phyloP scores from a whole-genome alignment of 306 rosid genomes.

The Dalbergia cochinchinensis region DNA sequence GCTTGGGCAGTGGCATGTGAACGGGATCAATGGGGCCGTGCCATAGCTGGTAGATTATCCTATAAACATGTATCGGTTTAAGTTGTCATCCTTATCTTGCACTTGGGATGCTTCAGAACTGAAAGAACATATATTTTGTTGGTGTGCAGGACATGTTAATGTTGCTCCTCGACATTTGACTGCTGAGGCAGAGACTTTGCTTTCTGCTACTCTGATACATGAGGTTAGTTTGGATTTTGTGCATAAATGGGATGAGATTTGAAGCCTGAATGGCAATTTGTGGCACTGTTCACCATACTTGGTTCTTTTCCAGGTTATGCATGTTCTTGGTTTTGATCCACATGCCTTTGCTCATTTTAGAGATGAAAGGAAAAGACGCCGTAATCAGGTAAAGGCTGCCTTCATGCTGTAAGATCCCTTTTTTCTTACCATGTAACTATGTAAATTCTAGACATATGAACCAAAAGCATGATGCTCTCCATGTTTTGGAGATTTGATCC shows the following conservation, averaged over 20 bases:
- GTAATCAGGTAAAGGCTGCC: constrained; percentile 66
- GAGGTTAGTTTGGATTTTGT: constrained; percentile 68
- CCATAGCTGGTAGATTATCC: constrained; percentile 83
- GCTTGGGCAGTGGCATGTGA: constrained; percentile 99
- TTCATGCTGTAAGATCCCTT: constrained; percentile 25
- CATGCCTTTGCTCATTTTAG: constrained; percentile 98
- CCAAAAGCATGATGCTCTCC: constrained; percentile 16
- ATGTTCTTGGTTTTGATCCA: constrained; percentile 98
- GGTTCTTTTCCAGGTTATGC: constrained; percentile 81
- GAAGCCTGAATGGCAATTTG: constrained; percentile 31
- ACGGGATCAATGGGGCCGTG: constrained; percentile 99
- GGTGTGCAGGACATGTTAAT: constrained; percentile 84
- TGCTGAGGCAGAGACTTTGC: constrained; percentile 95
- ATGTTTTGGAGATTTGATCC: constrained; percentile 21
- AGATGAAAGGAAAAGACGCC: constrained; percentile 96
- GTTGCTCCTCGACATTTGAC: constrained; percentile 99
- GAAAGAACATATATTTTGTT: constrained; percentile 14
- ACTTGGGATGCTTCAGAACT: constrained; percentile 42
- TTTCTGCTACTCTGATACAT: constrained; percentile 93
- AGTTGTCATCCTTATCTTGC: constrained; percentile 33
- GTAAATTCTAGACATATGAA: constrained; percentile 12
- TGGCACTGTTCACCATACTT: constrained; percentile 40
- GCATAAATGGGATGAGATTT: constrained; percentile 30
- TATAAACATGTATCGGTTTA: constrained; percentile 31
- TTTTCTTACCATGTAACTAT: neutral